Conservation (phyloP, 2,329 filamentous ascomycete genomes). For the Diplodia sapinea region DNA sequence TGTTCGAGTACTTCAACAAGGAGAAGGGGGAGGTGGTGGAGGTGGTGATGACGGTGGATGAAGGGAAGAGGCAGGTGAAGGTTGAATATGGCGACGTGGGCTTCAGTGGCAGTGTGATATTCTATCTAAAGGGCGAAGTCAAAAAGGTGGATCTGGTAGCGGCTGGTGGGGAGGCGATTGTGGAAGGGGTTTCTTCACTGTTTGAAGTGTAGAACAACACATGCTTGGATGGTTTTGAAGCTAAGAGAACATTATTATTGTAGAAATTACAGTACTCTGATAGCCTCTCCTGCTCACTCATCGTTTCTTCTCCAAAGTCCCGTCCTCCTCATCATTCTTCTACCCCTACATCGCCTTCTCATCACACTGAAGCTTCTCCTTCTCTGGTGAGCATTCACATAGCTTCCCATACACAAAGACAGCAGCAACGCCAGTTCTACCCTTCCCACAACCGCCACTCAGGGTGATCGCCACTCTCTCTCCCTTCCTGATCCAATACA, state of each 20-base stretch:
- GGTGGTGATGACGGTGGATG: constrained; percentile 33
- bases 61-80: constrained; percentile 29
- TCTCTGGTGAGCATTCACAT: not conserved
- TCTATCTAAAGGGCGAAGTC: constrained; percentile 32
- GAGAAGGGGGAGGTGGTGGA: constrained; percentile 33
- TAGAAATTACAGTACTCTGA: not conserved
- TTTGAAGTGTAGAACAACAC: not conserved
- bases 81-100: constrained; percentile 36
- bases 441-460: not conserved
- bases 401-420: constrained; percentile 9
- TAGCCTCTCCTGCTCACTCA: not conserved
- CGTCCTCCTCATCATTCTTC: not conserved
- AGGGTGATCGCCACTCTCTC: not conserved
- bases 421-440: not conserved
- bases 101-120: constrained; percentile 33
- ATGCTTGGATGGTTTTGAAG: not conserved
- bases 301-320: not conserved
- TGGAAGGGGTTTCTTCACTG: constrained; percentile 6
- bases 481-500: constrained; percentile 9
- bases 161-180: not conserved
- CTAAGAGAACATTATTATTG: not conserved
- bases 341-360: not conserved
- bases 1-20: constrained; percentile 40
- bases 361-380: not conserved
- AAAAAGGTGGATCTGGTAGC: constrained; percentile 18